Percentiles rank a stretch among this genome's conserved stretches.
These are phyloP conservation scores for Neonectria magnoliae DNA, from an alignment of 2,329 filamentous ascomycete genomes.

Conservation along the genomic window DNA sequence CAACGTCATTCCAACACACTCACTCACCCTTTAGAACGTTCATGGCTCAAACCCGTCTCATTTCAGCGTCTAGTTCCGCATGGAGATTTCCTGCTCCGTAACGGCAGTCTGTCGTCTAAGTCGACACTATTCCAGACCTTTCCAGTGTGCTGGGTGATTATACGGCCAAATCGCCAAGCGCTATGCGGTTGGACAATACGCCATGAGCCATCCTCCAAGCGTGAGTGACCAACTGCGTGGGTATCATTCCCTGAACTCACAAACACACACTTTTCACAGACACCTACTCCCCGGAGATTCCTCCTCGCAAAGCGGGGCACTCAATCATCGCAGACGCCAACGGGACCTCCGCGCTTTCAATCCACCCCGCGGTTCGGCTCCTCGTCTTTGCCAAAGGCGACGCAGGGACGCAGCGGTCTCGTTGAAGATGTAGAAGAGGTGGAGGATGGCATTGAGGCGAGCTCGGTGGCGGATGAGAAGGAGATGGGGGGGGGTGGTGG, in stretches of 20 bases:
- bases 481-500: slow-evolving; percentile 9
- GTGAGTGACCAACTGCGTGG: slow-evolving; percentile 24
- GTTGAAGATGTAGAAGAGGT: slow-evolving; percentile 50
- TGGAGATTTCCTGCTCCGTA: slow-evolving; percentile 4
- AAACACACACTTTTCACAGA: slow-evolving; percentile 41
- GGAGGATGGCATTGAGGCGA: slow-evolving; percentile 29
- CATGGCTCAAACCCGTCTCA: background rate
- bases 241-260: background rate
- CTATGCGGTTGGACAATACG: slow-evolving; percentile 31
- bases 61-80: background rate
- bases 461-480: slow-evolving; percentile 12
- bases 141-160: slow-evolving; percentile 7
- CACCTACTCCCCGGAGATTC: slow-evolving; percentile 53
- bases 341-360: slow-evolving; percentile 47
- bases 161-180: slow-evolving; percentile 7
- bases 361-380: slow-evolving; percentile 53
- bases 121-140: background rate
- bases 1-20: slow-evolving; percentile 4
- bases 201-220: slow-evolving; percentile 43
- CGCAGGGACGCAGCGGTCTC: slow-evolving; percentile 38
- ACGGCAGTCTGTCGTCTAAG: slow-evolving; percentile 3
- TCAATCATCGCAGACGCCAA: slow-evolving; percentile 46
- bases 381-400: slow-evolving; percentile 44
- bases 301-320: slow-evolving; percentile 48
- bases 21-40: background rate